Evolutionary conservation across 129 eudicot genomes (phyloP), one percentile per base, ranked within the genome.

Genomic region (Flaveria sonorensis): DNA sequence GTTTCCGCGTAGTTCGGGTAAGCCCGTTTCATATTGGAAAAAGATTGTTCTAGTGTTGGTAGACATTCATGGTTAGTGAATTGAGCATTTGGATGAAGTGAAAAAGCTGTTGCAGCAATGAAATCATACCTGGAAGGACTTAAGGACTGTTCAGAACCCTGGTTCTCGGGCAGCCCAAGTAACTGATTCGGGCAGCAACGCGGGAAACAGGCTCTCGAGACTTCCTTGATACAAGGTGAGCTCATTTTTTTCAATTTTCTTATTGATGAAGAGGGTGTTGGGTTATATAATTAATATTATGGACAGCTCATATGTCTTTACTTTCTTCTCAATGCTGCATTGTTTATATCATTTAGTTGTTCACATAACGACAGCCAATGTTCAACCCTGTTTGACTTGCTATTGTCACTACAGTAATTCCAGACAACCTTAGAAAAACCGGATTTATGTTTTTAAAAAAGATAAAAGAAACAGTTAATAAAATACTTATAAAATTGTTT

Each of bases 11-110:
- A 92, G 56, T 86, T 59, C 6, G 93, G 90, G 72, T 73, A 88
- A 3, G 96, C 82, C 42, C 72, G 81, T 4, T 68, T 85, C 71
- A 92, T 81, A 48, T 53, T 50, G 16, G 86, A 82, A 61, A 79
- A 85, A 3, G 89, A 79, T 40, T 81, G 77, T 3, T 59, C 64
- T 10, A 80, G 45, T 19, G 87, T 60, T 8, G 96, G 96, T 26
- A 92, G 82, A 55, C 96, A 88, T 52, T 92, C 96, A 52, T 88
- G 98, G 73, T 92, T 87, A 8, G 98, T 90, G 85, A 86, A 92
- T 48, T 74, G 81, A 52, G 85, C 67, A 57, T 83, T 73, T 23
- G 92, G 98, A 32, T 88, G 81, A 26, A 92, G 85, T 45, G 96
- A 81, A 26, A 83, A 77, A 40, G 78, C 61, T 1, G 89, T 87